A percentile compares a stretch with the other conserved stretches of the same genome.
Conservation (phyloP, 2,329 filamentous ascomycete genomes). For the Xylariaceae sp. region DNA sequence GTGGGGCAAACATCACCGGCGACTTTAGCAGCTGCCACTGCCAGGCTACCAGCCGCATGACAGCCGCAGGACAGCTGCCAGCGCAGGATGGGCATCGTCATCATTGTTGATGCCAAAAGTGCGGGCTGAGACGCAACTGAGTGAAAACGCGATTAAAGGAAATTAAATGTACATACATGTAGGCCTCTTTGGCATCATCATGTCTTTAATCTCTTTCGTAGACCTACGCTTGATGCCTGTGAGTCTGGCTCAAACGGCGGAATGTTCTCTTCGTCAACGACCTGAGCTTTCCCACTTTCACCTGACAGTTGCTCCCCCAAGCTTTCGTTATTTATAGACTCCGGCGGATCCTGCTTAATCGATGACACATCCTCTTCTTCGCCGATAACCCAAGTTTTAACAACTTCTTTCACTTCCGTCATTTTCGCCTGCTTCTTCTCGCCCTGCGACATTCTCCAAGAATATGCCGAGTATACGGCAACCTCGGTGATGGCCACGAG, state of each 20-base stretch:
- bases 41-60: neutral
- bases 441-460: slow-evolving; percentile 64
- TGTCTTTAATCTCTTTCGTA: slow-evolving; percentile 20
- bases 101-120: neutral
- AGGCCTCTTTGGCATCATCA: neutral
- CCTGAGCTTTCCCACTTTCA: slow-evolving; percentile 55
- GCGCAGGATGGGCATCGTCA: neutral
- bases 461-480: slow-evolving; percentile 68
- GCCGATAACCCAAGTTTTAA: slow-evolving; percentile 65
- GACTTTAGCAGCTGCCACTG: neutral
- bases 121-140: neutral
- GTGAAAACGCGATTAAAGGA: neutral
- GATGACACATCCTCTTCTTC: slow-evolving; percentile 19
- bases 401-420: slow-evolving; percentile 62
- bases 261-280: slow-evolving; percentile 40
- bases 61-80: neutral
- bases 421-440: slow-evolving; percentile 56
- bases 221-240: slow-evolving; percentile 11
- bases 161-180: neutral
- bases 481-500: slow-evolving; percentile 71
- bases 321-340: neutral
- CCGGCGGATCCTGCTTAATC: neutral
- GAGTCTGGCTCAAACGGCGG: slow-evolving; percentile 1
- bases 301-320: neutral
- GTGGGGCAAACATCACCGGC: slow-evolving; percentile 17